Evolutionary conservation across 805 yeast genomes (phyloP), one percentile per base, ranked within the genome.

Genomic region (Suhomyces faveliae): DNA sequence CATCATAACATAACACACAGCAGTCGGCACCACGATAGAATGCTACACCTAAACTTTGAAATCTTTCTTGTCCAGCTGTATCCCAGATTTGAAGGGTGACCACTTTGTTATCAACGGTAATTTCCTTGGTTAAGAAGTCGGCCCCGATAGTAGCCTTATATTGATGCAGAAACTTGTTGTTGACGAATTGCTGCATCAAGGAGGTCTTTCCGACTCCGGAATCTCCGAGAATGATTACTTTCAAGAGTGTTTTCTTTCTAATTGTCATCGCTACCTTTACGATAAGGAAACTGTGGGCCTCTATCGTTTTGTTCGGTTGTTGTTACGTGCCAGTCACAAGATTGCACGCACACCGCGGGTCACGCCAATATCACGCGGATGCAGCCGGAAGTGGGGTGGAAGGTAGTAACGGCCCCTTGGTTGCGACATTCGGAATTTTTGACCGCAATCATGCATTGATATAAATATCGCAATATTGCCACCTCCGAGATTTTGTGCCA

Each of bases 71-170:
- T 30, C 99, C 99, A 6, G 98, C 98, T 38, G 99, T 92, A 64
- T 92, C 99, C 99, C 99, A 92, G 47, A 94, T 86, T 70, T 87
- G 92, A 77, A 86, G 77, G 19, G 89, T 83, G 7, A 85, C 90
- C 54, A 80, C 79, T 59, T 85, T 86, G 66, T 86, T 94, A 65
- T 94, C 98, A 49, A 94, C 80, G 22, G 78, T 73, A 50, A 92
- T 81, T 60, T 92, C 98, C 67, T 91, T 92, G 33, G 97, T 92
- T 53, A 90, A 77, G 64, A 92, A 92, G 66, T 94, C 98, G 2
- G 98, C 98, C 8, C 99, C 99, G 56, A 92, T 92, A 12, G 99
- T 92, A 23, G 98, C 97, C 63, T 92, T 94, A 70, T 94, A 94
- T 66, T 92, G 98, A 56, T 91, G 92, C 35, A 90, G 83, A 70